A percentile compares a stretch with the other conserved stretches of the same genome.
phyloP scores from a whole-genome alignment of 2,329 filamentous ascomycete genomes.

The Aurifilum marmelostoma region DNA sequence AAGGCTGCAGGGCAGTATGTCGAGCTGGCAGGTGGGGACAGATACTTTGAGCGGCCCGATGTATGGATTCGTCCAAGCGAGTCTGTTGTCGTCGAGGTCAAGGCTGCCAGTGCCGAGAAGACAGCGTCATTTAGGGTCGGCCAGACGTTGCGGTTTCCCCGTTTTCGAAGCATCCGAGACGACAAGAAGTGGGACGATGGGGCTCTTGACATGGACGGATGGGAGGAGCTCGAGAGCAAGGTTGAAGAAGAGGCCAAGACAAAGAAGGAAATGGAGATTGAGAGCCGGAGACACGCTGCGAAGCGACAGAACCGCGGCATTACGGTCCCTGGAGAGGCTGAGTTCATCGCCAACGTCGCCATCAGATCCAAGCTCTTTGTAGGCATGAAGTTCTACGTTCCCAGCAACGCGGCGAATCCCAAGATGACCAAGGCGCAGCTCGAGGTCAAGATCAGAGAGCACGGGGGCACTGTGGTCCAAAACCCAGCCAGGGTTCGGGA shows the following conservation, averaged over 20 bases:
- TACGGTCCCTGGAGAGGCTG: constrained; percentile 70
- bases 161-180: constrained; percentile 79
- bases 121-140: constrained; percentile 79
- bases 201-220: constrained; percentile 77
- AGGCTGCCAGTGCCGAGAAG: constrained; percentile 76
- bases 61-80: constrained; percentile 91
- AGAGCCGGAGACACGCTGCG: constrained; percentile 62
- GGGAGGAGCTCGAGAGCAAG: constrained; percentile 69
- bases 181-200: constrained; percentile 80
- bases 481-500: constrained; percentile 63
- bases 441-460: constrained; percentile 78
- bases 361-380: constrained; percentile 68
- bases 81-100: constrained; percentile 85
- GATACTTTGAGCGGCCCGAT: constrained; percentile 74
- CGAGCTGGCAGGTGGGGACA: constrained; percentile 77
- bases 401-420: constrained; percentile 74
- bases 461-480: constrained; percentile 81
- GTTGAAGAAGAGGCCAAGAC: constrained; percentile 73
- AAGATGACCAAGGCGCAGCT: constrained; percentile 80
- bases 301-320: constrained; percentile 72
- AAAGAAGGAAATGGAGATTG: constrained; percentile 76
- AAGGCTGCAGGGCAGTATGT: constrained; percentile 78
- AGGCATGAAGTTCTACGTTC: constrained; percentile 78
- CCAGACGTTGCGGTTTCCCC: constrained; percentile 84
- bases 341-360: constrained; percentile 38